Conservation (phyloP, 129 eudicot genomes). For the Lonicera japonica region DNA sequence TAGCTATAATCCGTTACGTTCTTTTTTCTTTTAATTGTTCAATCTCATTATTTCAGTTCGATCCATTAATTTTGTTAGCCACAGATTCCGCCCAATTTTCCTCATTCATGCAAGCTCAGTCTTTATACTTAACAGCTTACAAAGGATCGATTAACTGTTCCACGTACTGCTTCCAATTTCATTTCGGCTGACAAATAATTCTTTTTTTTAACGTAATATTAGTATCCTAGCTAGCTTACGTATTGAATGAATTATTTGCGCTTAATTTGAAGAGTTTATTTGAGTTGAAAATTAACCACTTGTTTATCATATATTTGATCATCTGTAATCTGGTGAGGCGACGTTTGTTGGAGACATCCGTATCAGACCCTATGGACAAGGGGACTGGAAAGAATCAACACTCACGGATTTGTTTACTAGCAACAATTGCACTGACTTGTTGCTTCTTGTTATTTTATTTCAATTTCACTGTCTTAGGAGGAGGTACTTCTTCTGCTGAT, state of each 20-base stretch:
- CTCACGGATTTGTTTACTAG: slow-evolving; percentile 49
- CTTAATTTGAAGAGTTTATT: no score
- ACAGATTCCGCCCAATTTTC: not conserved
- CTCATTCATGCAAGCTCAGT: not conserved
- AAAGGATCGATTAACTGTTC: no score
- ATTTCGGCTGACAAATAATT: not conserved
- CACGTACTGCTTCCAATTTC: not conserved
- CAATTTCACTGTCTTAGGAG: slow-evolving; percentile 53
- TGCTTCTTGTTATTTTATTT: slow-evolving; percentile 64
- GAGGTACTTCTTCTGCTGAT: slow-evolving; percentile 18
- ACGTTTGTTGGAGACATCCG: slow-evolving; percentile 38
- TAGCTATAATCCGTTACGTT: no score
- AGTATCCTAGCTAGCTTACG: not conserved
- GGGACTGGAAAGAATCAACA: slow-evolving; percentile 36
- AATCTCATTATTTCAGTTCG: not conserved
- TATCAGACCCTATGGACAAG: slow-evolving; percentile 60
- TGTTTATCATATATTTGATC: no score
- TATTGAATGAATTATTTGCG: not conserved
- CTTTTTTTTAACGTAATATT: not conserved
- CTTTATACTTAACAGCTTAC: no score
- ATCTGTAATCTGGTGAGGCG: slow-evolving; percentile 62
- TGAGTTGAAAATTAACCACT: no score
- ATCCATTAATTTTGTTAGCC: slow-evolving; percentile 5
- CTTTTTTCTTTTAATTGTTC: no score
- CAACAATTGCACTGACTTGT: slow-evolving; percentile 34